These are phyloP conservation scores for Cryptococcus jaspeensis DNA, from an alignment of 1,284 basidiomycete genomes.

Conservation along the genomic window DNA sequence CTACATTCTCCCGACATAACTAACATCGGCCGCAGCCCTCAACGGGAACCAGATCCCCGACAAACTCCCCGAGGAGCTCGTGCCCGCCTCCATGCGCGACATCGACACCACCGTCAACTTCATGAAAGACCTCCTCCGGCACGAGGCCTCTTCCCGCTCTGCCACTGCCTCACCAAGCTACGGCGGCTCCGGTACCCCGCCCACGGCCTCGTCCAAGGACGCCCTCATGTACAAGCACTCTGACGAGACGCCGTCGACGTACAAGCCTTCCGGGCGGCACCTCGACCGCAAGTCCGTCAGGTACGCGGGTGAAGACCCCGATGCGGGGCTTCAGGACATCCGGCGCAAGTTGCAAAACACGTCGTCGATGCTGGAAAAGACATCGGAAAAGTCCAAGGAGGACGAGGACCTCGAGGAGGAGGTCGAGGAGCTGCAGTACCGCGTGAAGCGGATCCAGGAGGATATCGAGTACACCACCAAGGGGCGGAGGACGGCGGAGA, in stretches of 20 bases:
- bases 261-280: constrained; percentile 84
- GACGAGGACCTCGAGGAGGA: constrained; percentile 89
- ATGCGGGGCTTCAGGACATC: constrained; percentile 76
- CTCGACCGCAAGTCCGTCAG: constrained; percentile 82
- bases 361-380: constrained; percentile 75
- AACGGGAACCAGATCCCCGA: constrained; percentile 92
- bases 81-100: constrained; percentile 89
- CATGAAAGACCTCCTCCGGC: constrained; percentile 83
- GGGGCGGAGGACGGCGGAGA: constrained; percentile 69
- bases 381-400: constrained; percentile 66
- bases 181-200: constrained; percentile 53
- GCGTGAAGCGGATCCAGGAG: constrained; percentile 84
- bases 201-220: constrained; percentile 66
- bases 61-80: constrained; percentile 79
- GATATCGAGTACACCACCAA: constrained; percentile 88
- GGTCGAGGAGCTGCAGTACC: constrained; percentile 81
- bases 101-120: constrained; percentile 89
- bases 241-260: constrained; percentile 61
- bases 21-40: constrained; percentile 59
- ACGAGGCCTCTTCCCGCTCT: constrained; percentile 68
- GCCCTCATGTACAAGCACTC: constrained; percentile 92
- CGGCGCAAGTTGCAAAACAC: constrained; percentile 82
- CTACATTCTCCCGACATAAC: background rate
- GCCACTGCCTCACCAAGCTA: constrained; percentile 58
- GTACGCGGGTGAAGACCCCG: constrained; percentile 68